Evolutionary conservation across 257 asterid genomes (phyloP).

Genomic region (Fraxinus americana): DNA sequence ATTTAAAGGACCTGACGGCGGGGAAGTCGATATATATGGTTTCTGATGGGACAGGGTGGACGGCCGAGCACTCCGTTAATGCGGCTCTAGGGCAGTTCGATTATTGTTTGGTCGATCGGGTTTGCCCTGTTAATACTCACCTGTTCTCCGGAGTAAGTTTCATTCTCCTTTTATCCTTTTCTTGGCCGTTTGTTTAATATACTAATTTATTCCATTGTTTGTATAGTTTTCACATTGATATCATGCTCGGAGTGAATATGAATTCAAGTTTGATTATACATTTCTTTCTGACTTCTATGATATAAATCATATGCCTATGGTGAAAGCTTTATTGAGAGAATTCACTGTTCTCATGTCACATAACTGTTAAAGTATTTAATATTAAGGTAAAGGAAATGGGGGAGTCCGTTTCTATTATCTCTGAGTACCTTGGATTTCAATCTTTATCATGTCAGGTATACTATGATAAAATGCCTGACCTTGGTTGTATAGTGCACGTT

Average conservation of each 20-base stretch:
- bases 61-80: conserved; percentile 85
- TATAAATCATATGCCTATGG: not conserved
- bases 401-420: not conserved
- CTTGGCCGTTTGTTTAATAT: not conserved
- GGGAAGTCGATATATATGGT: conserved; percentile 80
- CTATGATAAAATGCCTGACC: not conserved
- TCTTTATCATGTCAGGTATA: not conserved
- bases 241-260: too few relatives aligned
- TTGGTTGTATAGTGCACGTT: not conserved
- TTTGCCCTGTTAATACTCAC: conserved; percentile 82
- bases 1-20: conserved; percentile 33
- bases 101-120: conserved; percentile 82
- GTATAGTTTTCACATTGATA: not conserved
- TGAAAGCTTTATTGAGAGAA: not conserved
- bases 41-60: conserved; percentile 97
- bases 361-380: not conserved
- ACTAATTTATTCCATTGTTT: not conserved
- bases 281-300: not conserved
- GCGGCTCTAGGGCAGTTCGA: conserved; percentile 98
- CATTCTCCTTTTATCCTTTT: not conserved
- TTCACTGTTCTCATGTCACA: not conserved
- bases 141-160: conserved; percentile 85
- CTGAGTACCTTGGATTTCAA: too few relatives aligned
- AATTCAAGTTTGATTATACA: too few relatives aligned
- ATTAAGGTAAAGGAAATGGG: not conserved